phyloP scores from a whole-genome alignment of 257 asterid species.

The Ilex asprella region DNA sequence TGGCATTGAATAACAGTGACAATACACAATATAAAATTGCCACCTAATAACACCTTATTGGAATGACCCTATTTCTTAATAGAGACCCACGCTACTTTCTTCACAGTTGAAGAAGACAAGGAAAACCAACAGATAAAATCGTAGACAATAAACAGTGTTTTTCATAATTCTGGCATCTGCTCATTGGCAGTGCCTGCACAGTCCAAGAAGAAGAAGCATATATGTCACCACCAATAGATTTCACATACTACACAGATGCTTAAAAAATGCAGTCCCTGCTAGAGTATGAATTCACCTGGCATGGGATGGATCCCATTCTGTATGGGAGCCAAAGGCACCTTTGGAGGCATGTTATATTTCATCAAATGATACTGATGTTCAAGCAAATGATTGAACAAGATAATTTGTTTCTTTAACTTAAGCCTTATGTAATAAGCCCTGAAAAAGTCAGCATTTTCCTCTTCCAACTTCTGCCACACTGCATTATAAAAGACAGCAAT shows the following conservation, averaged over 20 bases:
- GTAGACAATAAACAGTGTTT: too few species aligned
- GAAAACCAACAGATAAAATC: too few species aligned
- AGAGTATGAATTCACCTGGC: constrained; percentile 42
- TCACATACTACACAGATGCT: too few species aligned
- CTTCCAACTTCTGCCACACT: constrained; percentile 99
- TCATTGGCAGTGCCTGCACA: too few species aligned
- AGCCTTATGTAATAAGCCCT: constrained; percentile 91
- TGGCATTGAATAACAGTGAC: constrained; percentile 36
- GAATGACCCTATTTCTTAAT: too few species aligned
- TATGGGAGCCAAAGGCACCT: constrained; percentile 76
- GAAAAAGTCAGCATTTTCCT: constrained; percentile 90
- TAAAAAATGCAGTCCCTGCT: too few species aligned
- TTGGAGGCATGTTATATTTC: constrained; percentile 75
- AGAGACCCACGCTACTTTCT: too few species aligned
- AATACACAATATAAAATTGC: constrained; percentile 10
- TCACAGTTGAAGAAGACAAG: too few species aligned
- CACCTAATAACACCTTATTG: background rate
- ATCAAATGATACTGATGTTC: constrained; percentile 76
- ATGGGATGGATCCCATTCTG: constrained; percentile 78
- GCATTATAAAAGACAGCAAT: constrained; percentile 13
- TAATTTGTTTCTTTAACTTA: constrained; percentile 88
- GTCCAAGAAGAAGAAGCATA: too few species aligned
- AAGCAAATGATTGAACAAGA: constrained; percentile 81
- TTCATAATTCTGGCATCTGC: too few species aligned
- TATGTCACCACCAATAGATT: too few species aligned